Percentiles rank a stretch among this genome's conserved stretches.
Evolutionary conservation across 495 filamentous ascomycete species (phyloP).

Genomic region (Sordaria brevicollis): DNA sequence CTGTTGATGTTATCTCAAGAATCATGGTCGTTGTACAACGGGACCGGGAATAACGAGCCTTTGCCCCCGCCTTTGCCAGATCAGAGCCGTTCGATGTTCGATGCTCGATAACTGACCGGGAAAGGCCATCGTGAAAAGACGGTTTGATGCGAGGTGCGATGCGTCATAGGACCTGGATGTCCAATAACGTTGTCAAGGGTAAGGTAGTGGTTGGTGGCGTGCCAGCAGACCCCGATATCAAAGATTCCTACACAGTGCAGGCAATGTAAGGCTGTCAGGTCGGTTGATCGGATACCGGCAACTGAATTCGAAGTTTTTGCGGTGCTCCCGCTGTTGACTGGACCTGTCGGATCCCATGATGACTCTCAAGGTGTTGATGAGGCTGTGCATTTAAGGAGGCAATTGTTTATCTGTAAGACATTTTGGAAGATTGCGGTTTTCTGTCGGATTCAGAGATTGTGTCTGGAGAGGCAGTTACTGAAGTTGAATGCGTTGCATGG

Average conservation of each 20-base stretch:
- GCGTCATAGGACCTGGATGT: neutral
- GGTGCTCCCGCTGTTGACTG: neutral
- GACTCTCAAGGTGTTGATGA: neutral
- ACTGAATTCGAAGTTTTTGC: neutral
- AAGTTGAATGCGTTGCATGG: no score
- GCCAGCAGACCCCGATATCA: neutral
- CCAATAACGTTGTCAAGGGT: neutral
- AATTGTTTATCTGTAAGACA: neutral
- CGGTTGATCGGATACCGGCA: neutral
- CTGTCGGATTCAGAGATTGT: neutral
- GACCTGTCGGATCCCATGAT: neutral
- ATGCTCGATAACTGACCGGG: neutral
- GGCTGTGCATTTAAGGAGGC: neutral
- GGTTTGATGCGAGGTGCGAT: neutral
- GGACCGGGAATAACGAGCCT: neutral
- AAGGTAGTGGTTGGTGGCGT: neutral
- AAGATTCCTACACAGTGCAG: neutral
- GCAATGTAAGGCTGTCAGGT: neutral
- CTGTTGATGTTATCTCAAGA: neutral
- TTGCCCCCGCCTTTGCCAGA: neutral
- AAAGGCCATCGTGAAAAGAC: neutral
- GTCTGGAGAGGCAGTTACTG: no score
- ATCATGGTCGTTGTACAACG: neutral
- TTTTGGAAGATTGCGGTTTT: neutral
- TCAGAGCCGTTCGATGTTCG: no score